Evolutionary conservation across 2,329 filamentous ascomycete genomes (phyloP).

Genomic region (Exophiala sp.): DNA sequence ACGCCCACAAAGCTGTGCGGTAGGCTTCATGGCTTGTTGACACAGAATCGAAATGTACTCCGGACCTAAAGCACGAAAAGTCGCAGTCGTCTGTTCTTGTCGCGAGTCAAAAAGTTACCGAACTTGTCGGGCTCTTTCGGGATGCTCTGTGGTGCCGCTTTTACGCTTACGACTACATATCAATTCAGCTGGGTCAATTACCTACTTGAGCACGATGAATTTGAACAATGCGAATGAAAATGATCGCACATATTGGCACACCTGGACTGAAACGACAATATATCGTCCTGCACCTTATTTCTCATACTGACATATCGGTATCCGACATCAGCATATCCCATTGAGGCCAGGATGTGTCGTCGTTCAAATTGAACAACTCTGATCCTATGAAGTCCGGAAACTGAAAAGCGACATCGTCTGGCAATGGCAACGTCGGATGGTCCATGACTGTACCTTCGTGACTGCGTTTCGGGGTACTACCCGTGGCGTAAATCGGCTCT

Average conservation of each 20-base stretch:
- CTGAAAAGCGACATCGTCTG: not conserved
- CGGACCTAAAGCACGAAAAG: no score
- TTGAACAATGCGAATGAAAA: no score
- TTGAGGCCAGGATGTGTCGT: not conserved
- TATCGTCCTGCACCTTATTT: not conserved
- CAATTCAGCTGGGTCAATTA: no score
- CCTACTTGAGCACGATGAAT: no score
- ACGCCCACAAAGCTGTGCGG: conserved; percentile 20
- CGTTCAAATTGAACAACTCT: not conserved
- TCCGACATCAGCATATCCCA: conserved; percentile 1
- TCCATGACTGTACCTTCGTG: not conserved
- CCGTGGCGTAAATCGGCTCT: not conserved
- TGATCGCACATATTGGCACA: no score
- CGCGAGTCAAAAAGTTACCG: no score
- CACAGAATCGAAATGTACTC: no score
- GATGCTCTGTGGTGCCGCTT: no score
- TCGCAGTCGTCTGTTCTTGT: no score
- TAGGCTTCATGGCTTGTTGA: conserved; percentile 4
- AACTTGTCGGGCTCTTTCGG: no score
- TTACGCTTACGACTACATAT: no score
- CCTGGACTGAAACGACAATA: no score
- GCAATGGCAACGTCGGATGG: not conserved
- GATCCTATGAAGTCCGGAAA: not conserved
- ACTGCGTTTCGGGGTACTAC: not conserved
- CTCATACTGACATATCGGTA: conserved; percentile 1